phyloP scores from a whole-genome alignment of 495 filamentous ascomycete genomes.

The Podospora comata region DNA sequence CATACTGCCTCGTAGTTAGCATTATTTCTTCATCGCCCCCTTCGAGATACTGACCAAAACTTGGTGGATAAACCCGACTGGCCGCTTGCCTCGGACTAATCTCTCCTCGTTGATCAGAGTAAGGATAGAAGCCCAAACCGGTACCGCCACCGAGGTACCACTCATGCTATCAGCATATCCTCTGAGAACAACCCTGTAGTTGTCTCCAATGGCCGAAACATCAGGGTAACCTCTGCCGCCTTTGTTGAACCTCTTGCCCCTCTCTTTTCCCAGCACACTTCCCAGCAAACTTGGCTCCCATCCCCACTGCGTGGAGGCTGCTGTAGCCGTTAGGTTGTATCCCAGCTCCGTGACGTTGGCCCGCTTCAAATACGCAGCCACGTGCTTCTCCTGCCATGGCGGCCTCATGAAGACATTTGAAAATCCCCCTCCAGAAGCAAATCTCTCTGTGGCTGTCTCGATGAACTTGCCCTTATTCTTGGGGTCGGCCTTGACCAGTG shows the following conservation, averaged over 20 bases:
- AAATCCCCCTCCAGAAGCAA: conserved; percentile 63
- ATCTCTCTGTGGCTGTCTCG: conserved; percentile 45
- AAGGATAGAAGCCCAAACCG: conserved; percentile 56
- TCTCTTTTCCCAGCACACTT: conserved; percentile 31
- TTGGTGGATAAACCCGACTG: conserved; percentile 49
- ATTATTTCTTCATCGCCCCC: neutral
- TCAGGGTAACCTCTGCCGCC: conserved; percentile 64
- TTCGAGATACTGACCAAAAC: conserved; percentile 55
- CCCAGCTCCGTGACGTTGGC: conserved; percentile 41
- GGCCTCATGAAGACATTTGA: conserved; percentile 63
- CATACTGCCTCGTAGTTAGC: conserved; percentile 40
- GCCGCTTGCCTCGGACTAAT: conserved; percentile 51
- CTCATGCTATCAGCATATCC: conserved; percentile 43
- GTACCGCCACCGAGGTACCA: conserved; percentile 59
- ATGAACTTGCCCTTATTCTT: conserved; percentile 30
- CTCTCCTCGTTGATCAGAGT: conserved; percentile 64
- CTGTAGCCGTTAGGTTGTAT: conserved; percentile 24
- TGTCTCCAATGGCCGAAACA: conserved; percentile 61
- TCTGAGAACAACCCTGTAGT: conserved; percentile 48
- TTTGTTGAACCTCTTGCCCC: conserved; percentile 48
- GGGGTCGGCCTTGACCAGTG: conserved; percentile 43
- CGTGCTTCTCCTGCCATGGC: conserved; percentile 53
- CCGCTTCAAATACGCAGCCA: conserved; percentile 52
- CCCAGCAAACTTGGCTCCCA: conserved; percentile 58
- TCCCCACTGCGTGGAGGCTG: conserved; percentile 41